Conservation (phyloP, 106 monocot species). For the Ottelia alismoides region DNA sequence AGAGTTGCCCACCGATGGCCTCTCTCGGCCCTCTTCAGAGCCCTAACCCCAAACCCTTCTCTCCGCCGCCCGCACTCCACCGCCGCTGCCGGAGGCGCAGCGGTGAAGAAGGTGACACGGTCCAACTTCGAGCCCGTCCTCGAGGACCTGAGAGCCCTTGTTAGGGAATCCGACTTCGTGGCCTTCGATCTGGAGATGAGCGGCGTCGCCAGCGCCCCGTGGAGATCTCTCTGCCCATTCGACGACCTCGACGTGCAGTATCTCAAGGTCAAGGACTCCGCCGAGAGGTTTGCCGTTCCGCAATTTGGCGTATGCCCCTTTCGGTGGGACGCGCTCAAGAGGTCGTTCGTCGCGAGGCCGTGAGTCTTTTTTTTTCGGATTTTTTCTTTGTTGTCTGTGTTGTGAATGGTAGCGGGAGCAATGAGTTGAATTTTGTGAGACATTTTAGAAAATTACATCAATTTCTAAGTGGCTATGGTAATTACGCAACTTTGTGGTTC, state of each 20-base stretch:
- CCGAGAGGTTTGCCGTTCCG: conserved; percentile 66
- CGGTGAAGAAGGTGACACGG: conserved; percentile 67
- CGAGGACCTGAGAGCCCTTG: conserved; percentile 36
- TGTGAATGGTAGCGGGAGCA: too few species aligned
- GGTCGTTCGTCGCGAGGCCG: conserved; percentile 65
- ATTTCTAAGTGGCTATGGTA: too few species aligned
- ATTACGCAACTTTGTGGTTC: too few species aligned
- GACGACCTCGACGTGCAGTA: conserved; percentile 82
- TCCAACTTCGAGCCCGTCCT: conserved; percentile 54
- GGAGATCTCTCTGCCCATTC: conserved; percentile 72
- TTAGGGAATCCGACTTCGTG: conserved; percentile 68
- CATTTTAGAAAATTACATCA: too few species aligned
- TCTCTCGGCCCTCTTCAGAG: too few species aligned
- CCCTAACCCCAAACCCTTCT: too few species aligned
- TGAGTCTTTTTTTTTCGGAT: conserved; percentile 11
- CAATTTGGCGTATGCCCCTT: conserved; percentile 96
- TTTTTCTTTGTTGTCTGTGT: too few species aligned
- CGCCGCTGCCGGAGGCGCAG: conserved; percentile 14
- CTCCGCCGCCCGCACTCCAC: conserved; percentile 4
- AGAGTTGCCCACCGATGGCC: too few species aligned
- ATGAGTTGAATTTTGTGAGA: too few species aligned
- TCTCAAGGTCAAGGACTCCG: conserved; percentile 84
- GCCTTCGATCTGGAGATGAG: conserved; percentile 95
- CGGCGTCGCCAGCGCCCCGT: conserved; percentile 81
- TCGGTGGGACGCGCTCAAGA: conserved; percentile 47